Evolutionary conservation across 371 early-diverging fungal genomes (phyloP).

Genomic region (Smittium culicis): DNA sequence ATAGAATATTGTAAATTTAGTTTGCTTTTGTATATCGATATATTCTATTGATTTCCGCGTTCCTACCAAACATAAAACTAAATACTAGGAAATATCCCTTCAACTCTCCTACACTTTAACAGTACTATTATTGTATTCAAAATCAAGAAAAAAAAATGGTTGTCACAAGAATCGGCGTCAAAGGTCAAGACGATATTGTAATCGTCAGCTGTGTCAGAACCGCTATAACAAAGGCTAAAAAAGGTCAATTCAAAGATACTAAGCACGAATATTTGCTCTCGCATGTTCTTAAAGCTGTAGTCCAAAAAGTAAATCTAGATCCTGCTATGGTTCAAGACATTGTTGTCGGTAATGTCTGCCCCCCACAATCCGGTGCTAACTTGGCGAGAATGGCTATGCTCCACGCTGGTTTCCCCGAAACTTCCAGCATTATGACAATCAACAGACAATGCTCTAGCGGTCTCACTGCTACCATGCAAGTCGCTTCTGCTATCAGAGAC

Average conservation of each 20-base stretch:
- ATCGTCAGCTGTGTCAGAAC: constrained; percentile 79
- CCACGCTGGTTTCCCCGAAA: constrained; percentile 66
- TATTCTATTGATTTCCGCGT: too few relatives aligned
- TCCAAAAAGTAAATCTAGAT: constrained; percentile 70
- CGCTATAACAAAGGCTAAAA: constrained; percentile 77
- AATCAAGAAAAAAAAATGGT: too few relatives aligned
- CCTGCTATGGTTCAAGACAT: constrained; percentile 85
- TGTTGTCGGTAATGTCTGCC: constrained; percentile 85
- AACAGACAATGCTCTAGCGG: constrained; percentile 95
- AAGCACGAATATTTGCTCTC: constrained; percentile 81
- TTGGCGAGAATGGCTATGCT: constrained; percentile 87
- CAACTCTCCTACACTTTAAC: too few relatives aligned
- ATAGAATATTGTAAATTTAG: too few relatives aligned
- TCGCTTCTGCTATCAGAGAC: constrained; percentile 73
- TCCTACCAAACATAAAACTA: too few relatives aligned
- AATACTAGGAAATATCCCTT: too few relatives aligned
- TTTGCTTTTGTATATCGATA: too few relatives aligned
- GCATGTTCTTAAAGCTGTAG: constrained; percentile 62
- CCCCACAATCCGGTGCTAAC: constrained; percentile 88
- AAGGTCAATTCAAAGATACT: constrained; percentile 89
- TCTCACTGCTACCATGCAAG: constrained; percentile 85
- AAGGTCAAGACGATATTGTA: constrained; percentile 72
- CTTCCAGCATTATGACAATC: constrained; percentile 72
- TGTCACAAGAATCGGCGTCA: too few relatives aligned
- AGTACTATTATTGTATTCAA: too few relatives aligned